Evolutionary conservation across 805 yeast species (phyloP), one percentile per base, ranked within the genome.

Genomic region (Starmerella cellae): DNA sequence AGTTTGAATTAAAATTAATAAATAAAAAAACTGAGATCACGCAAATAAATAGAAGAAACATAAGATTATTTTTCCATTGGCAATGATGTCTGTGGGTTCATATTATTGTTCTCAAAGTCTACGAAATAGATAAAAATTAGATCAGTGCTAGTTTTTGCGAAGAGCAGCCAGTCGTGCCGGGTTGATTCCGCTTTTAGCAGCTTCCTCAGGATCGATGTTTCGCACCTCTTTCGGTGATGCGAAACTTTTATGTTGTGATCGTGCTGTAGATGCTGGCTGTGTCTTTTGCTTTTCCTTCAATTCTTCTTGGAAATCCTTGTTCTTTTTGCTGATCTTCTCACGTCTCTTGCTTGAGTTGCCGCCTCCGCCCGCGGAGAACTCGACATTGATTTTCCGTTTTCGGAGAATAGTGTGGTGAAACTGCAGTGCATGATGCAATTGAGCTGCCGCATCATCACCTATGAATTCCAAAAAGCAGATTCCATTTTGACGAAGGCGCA

Each of bases 291-390:
- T 67, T 45, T 59, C 65, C 47, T 55, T 63, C 53, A 93, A 71
- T 56, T 87, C 94, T 22, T 69, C 78, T 35, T 70, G 71, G 53
- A 87, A 64, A 55, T 77, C 78, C 35, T 73, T 79, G 59, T 88
- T 88, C 68, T 88, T 88, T 38, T 71, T 73, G 55, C 75, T 74
- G 53, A 91, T 69, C 62, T 91, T 91, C 42, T 73, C 70, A 37
- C 53, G 43, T 13, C 70, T 55, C 42, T 65, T 69, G 45, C 70
- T 65, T 9, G 93, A 77, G 59, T 88, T 88, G 43, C 96, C 96
- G 37, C 98, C 98, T 33, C 98, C 98, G 43, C 98, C 98, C 39
- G 84, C 98, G 2, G 97, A 91, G 54, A 91, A 69, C 60, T 91
- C 98, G 28, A 91, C 96, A 57, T 91, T 91, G 56, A 91, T 87